Evolutionary conservation across 1,139 yeast species (phyloP), one percentile per base, ranked within the genome.

Genomic region (Candida tunisiensis): DNA sequence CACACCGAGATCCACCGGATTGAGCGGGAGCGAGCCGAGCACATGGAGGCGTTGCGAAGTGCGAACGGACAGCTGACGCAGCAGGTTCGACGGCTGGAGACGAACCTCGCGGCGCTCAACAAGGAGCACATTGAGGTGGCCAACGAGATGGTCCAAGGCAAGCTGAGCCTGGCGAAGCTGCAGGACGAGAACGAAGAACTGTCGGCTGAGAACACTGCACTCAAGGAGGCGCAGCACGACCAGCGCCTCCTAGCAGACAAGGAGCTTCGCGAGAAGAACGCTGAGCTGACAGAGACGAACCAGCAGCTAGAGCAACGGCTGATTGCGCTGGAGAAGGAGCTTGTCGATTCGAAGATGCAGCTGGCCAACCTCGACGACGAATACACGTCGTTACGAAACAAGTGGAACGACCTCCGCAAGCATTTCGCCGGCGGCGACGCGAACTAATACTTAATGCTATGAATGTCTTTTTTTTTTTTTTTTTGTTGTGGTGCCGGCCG

Each of bases 91-190:
- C 65, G 69, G 30, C 57, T 83, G 27, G 95, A 88, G 49, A 60
- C 71, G 16, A 66, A 72, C 22, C 74, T 74, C 40, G 69, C 79
- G 1, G 42, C 49, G 7, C 57, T 88, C 34, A 83, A 80, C 42
- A 64, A 71, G 34, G 95, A 85, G 44, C 95, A 88, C 48, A 65
- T 74, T 19, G 69, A 66, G 30, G 65, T 88, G 22, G 73, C 85
- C 6, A 77, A 77, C 46, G 93, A 73, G 38, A 60, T 74, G 67
- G 69, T 74, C 16, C 62, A 61, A 30, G 73, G 71, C 24, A 62
- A 74, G 35, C 57, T 74, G 25, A 61, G 66, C 31, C 65, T 77
- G 28, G 82, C 74, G 8, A 72, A 75, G 15, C 52, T 83, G 17
- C 59, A 61, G 28, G 75, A 70, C 28, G 75, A 69, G 31, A 82